Base-by-base conservation (phyloP, 129 eudicot species). In the Flaveria bidentis region DNA sequence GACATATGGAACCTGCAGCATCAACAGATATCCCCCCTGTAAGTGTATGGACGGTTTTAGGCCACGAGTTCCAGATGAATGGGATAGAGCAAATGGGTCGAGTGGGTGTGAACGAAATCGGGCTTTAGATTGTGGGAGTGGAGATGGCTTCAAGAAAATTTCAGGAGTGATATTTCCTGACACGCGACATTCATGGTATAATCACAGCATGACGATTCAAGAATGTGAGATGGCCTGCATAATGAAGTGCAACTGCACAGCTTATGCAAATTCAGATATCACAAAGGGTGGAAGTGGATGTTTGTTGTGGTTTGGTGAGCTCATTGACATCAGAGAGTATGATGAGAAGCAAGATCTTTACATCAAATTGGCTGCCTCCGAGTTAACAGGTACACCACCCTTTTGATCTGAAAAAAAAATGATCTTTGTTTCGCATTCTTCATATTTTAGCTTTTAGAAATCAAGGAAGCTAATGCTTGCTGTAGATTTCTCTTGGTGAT, bases 251-350 rank as follows among this genome's bases (percentile, higher is more conserved):
- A 70, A 78, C 6, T 89, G 95, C 58, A 44, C 69, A 10, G 89
- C 87, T 41, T 86, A 80, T 41, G 49, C 89, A 47, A 74, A 82
- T 55, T 49, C 77, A 15, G 70, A 84, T 44, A 76, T 76, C 9
- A 72, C 72, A 13, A 70, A 78, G 10, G 78, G 80, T 0, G 88
- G 95, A 2, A 82, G 69, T 51, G 89, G 91, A 52, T 89, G 96
- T 58, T 80, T 87, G 78, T 41, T 81, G 20, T 89, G 91, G 92
- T 80, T 69, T 52, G 81, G 62, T 15, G 87, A 83, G 49, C 65
- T 89, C 69, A 25, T 89, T 28, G 85, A 82, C 56, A 71, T 66
- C 45, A 76, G 53, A 77, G 78, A 82, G 26, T 66, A 17, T 65
- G 81, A 82, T 41, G 66, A 44, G 3, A 71, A 71, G 25, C 70